A percentile compares a stretch with the other conserved stretches of the same genome.
These are phyloP conservation scores for Dichomitus squalens DNA, from an alignment of 1,284 basidiomycete species.

Conservation along the genomic window DNA sequence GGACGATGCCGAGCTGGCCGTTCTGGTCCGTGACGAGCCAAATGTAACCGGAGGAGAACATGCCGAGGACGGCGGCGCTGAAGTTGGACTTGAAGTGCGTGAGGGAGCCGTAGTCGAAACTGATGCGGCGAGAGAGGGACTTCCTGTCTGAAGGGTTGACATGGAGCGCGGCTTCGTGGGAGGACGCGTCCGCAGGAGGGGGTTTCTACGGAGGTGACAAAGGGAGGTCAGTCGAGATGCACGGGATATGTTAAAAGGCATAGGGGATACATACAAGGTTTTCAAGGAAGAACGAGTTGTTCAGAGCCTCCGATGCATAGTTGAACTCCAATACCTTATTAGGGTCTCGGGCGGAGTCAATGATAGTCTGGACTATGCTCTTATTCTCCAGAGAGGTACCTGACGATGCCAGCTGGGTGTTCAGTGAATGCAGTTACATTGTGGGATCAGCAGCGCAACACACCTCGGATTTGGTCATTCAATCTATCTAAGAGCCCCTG, in stretches of 20 bases:
- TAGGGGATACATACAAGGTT: constrained; percentile 63
- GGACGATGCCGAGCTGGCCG: constrained; percentile 70
- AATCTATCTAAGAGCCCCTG: constrained; percentile 76
- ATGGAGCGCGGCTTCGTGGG: constrained; percentile 43
- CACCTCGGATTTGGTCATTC: constrained; percentile 75
- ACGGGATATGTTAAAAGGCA: constrained; percentile 4
- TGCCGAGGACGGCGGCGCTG: constrained; percentile 76
- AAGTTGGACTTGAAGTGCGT: constrained; percentile 77
- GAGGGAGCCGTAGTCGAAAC: constrained; percentile 62
- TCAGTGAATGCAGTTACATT: background rate
- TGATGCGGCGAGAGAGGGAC: constrained; percentile 46
- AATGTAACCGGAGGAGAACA: constrained; percentile 84
- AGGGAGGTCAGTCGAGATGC: background rate
- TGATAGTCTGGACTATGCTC: constrained; percentile 76
- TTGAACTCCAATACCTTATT: constrained; percentile 81
- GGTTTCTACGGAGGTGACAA: constrained; percentile 45
- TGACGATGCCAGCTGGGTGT: constrained; percentile 16
- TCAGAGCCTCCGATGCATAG: constrained; percentile 90
- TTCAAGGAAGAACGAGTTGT: constrained; percentile 95
- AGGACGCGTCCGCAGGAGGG: constrained; percentile 38
- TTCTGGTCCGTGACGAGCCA: constrained; percentile 81
- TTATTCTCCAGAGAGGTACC: constrained; percentile 43
- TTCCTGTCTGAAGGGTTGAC: constrained; percentile 32
- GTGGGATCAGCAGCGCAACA: constrained; percentile 24
- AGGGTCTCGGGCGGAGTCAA: constrained; percentile 66